These are phyloP conservation scores for Stachybotrys echinatus DNA, from an alignment of 2,329 filamentous ascomycete species.

Conservation along the genomic window DNA sequence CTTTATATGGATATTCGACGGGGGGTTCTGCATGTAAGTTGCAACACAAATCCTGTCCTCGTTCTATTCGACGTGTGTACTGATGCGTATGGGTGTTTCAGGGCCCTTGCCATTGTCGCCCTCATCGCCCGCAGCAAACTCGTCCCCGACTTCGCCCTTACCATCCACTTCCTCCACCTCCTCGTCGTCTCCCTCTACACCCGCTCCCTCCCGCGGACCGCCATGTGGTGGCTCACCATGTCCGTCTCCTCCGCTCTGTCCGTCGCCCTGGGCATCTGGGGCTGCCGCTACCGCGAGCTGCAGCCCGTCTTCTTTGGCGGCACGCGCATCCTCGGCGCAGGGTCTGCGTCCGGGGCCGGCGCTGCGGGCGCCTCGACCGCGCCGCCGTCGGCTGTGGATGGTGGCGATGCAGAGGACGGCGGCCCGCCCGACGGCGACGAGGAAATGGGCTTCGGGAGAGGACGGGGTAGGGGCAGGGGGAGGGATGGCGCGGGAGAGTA, in stretches of 20 bases:
- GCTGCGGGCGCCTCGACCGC: neutral
- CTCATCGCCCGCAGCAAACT: conserved; percentile 87
- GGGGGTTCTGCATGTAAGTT: conserved; percentile 46
- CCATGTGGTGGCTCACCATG: conserved; percentile 79
- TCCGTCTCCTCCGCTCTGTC: conserved; percentile 36
- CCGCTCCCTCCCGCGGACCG: conserved; percentile 66
- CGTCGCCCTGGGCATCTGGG: conserved; percentile 73
- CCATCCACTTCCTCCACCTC: conserved; percentile 79
- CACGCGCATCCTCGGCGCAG: conserved; percentile 29
- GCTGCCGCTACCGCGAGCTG: conserved; percentile 84
- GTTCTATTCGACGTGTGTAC: conserved; percentile 1
- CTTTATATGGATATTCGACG: conserved; percentile 53
- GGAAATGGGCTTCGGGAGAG: conserved; percentile 45
- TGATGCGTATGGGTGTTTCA: conserved; percentile 27
- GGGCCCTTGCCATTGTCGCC: conserved; percentile 76
- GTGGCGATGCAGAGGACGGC: conserved; percentile 14
- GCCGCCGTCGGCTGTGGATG: conserved; percentile 1
- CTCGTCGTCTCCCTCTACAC: conserved; percentile 74
- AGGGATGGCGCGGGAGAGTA: conserved; percentile 55
- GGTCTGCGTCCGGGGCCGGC: conserved; percentile 3
- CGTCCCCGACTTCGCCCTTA: conserved; percentile 89
- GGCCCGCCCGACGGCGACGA: conserved; percentile 29
- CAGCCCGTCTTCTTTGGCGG: conserved; percentile 83
- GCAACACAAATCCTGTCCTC: neutral
- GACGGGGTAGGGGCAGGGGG: conserved; percentile 45